A percentile compares a stretch with the other conserved stretches of the same genome.
phyloP scores from a whole-genome alignment of 1,139 yeast genomes.

The Hansenula anomala region DNA sequence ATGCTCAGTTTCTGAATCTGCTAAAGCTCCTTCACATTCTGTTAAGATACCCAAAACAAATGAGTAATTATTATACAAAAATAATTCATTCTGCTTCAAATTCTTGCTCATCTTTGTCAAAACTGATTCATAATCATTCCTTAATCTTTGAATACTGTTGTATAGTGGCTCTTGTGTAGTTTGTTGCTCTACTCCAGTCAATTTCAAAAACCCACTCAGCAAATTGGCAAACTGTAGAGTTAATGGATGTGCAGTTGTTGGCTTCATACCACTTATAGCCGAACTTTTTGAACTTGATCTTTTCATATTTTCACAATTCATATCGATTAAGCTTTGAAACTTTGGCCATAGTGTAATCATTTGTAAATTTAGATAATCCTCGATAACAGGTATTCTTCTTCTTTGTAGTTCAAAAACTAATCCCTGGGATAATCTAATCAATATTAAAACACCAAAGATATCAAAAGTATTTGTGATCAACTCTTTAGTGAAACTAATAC shows the following conservation, averaged over 20 bases:
- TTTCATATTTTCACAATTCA: slow-evolving; percentile 64
- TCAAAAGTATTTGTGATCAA: slow-evolving; percentile 55
- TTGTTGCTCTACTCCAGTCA: slow-evolving; percentile 35
- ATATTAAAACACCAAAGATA: slow-evolving; percentile 71
- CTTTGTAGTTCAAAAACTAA: slow-evolving; percentile 59
- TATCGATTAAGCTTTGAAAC: slow-evolving; percentile 71
- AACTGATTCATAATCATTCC: slow-evolving; percentile 75
- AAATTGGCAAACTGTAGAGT: slow-evolving; percentile 81
- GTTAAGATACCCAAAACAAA: slow-evolving; percentile 46
- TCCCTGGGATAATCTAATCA: slow-evolving; percentile 67
- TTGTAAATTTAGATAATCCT: slow-evolving; percentile 66
- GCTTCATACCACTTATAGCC: slow-evolving; percentile 26
- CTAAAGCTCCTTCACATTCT: slow-evolving; percentile 45
- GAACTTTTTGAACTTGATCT: slow-evolving; percentile 23
- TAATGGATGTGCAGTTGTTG: slow-evolving; percentile 53
- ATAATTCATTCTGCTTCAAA: slow-evolving; percentile 56
- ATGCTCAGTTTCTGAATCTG: slow-evolving; percentile 55
- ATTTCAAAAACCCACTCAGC: slow-evolving; percentile 64
- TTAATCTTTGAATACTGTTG: slow-evolving; percentile 60
- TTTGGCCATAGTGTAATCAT: slow-evolving; percentile 78
- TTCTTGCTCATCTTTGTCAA: slow-evolving; percentile 63
- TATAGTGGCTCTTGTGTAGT: slow-evolving; percentile 63
- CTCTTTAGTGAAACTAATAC: slow-evolving; percentile 46
- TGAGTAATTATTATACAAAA: slow-evolving; percentile 73
- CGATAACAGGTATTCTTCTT: slow-evolving; percentile 66